Conservation (phyloP, 768 basidiomycete genomes). For the Podaxis sp. region DNA sequence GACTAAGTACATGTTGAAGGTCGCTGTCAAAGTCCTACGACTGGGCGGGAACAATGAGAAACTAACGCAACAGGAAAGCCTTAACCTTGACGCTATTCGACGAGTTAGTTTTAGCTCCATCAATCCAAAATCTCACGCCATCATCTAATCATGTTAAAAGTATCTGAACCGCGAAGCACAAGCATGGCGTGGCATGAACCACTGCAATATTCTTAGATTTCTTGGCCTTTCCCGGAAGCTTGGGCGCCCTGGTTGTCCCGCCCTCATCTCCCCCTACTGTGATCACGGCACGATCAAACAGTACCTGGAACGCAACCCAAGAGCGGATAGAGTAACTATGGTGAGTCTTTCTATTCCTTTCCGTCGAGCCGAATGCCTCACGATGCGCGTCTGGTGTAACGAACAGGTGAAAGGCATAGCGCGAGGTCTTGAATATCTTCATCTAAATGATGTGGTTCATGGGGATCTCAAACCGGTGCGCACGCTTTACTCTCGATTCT, state of each 20-base stretch:
- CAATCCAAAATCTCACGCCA: background rate
- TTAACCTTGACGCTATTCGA: background rate
- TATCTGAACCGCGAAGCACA: slow-evolving; percentile 18
- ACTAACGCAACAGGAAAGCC: no score
- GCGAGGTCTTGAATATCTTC: slow-evolving; percentile 22
- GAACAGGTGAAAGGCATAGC: slow-evolving; percentile 19
- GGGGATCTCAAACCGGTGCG: slow-evolving; percentile 14
- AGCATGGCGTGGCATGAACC: slow-evolving; percentile 18
- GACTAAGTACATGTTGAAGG: slow-evolving; percentile 1
- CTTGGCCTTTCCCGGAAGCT: slow-evolving; percentile 14
- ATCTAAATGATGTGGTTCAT: slow-evolving; percentile 15
- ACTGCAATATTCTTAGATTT: slow-evolving; percentile 20
- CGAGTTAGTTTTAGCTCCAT: background rate
- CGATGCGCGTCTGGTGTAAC: background rate
- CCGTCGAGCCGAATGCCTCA: background rate
- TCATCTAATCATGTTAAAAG: slow-evolving; percentile 5
- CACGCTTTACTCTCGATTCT: background rate
- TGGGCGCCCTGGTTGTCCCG: slow-evolving; percentile 10
- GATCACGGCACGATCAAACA: slow-evolving; percentile 9
- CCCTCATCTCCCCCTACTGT: slow-evolving; percentile 21
- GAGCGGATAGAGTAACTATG: slow-evolving; percentile 7
- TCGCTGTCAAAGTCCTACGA: slow-evolving; percentile 21
- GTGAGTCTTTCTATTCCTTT: background rate
- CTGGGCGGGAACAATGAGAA: background rate
- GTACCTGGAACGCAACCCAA: slow-evolving; percentile 16